Evolutionary conservation across 208 protist genomes (phyloP), one percentile per base, ranked within the genome.

Genomic region (Naegleria gruberi): DNA sequence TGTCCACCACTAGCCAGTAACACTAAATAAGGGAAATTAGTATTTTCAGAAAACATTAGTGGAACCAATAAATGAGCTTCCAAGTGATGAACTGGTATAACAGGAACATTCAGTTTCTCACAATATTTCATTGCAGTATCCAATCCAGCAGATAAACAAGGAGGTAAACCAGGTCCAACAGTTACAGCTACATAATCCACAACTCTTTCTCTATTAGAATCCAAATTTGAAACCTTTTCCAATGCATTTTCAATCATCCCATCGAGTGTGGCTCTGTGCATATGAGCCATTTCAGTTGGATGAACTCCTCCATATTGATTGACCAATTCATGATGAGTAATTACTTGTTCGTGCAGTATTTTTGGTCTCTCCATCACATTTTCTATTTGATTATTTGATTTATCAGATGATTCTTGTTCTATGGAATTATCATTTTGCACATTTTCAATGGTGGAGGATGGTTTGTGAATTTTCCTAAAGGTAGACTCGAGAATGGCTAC

Each of bases 401-500:
- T 55, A 30, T 10, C 15, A 65, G 30, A 23, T 3, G 19, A 10
- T 30, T 65, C 51, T 65, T 65, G 51, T 65, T 65, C 19, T n/a
- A n/a, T n/a, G n/a, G n/a, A n/a, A n/a, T n/a, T n/a, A n/a, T n/a
- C n/a, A n/a, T n/a, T n/a, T n/a, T n/a, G n/a, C n/a, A n/a, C n/a
- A n/a, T n/a, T n/a, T n/a, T n/a, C n/a, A n/a, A n/a, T n/a, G n/a
- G n/a, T n/a, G n/a, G n/a, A n/a, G n/a, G n/a, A n/a, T n/a, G n/a
- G n/a, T n/a, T n/a, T n/a, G n/a, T n/a, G n/a, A n/a, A n/a, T n/a
- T n/a, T n/a, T n/a, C n/a, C n/a, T n/a, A n/a, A n/a, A n/a, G n/a
- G n/a, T n/a, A n/a, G n/a, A n/a, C n/a, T n/a, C n/a, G 2, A 93
- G 30, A 41, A 93, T 82, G 0, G 85, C 92, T 34, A 91, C 74